phyloP scores from a whole-genome alignment of 2,329 filamentous ascomycete species.

The Fusarium devonianum region DNA sequence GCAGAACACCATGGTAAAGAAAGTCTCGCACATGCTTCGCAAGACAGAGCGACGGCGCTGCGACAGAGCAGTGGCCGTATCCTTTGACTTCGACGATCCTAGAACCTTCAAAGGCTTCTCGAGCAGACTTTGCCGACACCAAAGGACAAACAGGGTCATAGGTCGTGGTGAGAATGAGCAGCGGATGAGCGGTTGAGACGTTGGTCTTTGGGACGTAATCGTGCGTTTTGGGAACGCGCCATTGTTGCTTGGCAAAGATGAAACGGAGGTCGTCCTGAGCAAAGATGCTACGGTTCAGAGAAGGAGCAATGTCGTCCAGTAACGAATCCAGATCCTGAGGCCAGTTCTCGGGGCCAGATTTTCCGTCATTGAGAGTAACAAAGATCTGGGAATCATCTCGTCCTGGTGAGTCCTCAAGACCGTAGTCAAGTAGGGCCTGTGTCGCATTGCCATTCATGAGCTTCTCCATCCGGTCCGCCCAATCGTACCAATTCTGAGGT shows the following conservation, averaged over 20 bases:
- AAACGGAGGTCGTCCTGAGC: constrained; percentile 42
- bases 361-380: constrained; percentile 42
- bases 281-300: constrained; percentile 46
- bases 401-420: constrained; percentile 19
- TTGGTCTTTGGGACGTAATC: constrained; percentile 32
- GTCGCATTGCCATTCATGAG: constrained; percentile 52
- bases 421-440: constrained; percentile 47
- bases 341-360: constrained; percentile 40
- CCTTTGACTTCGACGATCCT: constrained; percentile 51
- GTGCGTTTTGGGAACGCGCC: constrained; percentile 43
- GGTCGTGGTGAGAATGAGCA: constrained; percentile 44
- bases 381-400: constrained; percentile 39
- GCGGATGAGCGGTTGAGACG: constrained; percentile 47
- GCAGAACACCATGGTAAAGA: constrained; percentile 49
- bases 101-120: constrained; percentile 47
- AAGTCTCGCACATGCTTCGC: constrained; percentile 48
- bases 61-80: constrained; percentile 53
- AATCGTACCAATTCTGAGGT: constrained; percentile 47
- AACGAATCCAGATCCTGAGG: constrained; percentile 44
- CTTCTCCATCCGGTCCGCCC: constrained; percentile 46
- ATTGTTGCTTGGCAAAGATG: constrained; percentile 43
- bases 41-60: constrained; percentile 48
- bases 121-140: constrained; percentile 48
- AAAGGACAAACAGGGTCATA: constrained; percentile 60
- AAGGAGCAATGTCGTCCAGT: constrained; percentile 46